Evolutionary conservation across 495 filamentous ascomycete genomes (phyloP).

Genomic region (Thozetella sp.): DNA sequence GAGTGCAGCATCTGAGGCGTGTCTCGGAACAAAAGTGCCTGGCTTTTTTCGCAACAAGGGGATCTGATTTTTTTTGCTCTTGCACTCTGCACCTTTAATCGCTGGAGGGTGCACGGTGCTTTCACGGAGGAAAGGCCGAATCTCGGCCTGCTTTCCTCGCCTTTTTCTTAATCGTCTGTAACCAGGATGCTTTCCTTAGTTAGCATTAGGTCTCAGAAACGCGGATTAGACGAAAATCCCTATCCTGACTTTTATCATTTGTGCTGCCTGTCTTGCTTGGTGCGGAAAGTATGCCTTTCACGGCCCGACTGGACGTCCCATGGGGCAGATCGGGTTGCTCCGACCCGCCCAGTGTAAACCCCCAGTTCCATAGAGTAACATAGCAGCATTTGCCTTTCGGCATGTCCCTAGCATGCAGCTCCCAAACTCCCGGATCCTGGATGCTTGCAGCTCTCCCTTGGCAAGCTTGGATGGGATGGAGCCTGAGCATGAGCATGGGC

Average conservation of each 20-base stretch:
- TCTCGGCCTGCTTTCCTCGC: constrained; percentile 15
- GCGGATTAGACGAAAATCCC: constrained; percentile 34
- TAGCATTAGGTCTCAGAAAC: constrained; percentile 27
- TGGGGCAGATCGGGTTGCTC: too few relatives aligned
- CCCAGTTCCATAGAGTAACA: too few relatives aligned
- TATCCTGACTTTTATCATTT: neutral
- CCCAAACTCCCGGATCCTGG: too few relatives aligned
- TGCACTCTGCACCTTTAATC: constrained; percentile 22
- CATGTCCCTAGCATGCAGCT: too few relatives aligned
- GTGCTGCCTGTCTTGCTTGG: neutral
- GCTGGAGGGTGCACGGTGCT: constrained; percentile 29
- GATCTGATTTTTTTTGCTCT: constrained; percentile 16
- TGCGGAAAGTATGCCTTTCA: too few relatives aligned
- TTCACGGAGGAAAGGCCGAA: constrained; percentile 1
- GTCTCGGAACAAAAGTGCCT: constrained; percentile 4
- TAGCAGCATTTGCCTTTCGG: too few relatives aligned
- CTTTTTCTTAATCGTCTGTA: constrained; percentile 26
- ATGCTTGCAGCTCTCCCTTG: too few relatives aligned
- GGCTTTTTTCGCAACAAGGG: constrained; percentile 19
- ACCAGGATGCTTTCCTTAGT: constrained; percentile 5
- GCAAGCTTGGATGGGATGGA: too few relatives aligned
- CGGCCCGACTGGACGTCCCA: too few relatives aligned
- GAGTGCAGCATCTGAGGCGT: constrained; percentile 2
- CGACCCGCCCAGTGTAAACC: too few relatives aligned
- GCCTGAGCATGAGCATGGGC: too few relatives aligned